Percentiles rank a stretch among this genome's conserved stretches.
phyloP scores from a whole-genome alignment of 495 filamentous ascomycete genomes.

The Talaromyces trachyspermus region DNA sequence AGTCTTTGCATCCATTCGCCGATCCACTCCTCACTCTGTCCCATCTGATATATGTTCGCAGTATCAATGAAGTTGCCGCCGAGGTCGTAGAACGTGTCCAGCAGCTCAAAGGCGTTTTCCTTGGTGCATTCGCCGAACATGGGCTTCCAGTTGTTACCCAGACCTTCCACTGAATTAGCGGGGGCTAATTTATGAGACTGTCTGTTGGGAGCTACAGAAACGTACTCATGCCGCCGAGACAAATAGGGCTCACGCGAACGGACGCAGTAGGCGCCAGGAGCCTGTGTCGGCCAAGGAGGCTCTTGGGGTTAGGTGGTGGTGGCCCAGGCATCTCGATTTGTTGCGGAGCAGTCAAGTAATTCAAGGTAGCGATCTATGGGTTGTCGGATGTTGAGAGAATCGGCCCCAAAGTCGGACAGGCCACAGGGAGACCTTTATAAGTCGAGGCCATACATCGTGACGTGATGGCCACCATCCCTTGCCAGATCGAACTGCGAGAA shows the following conservation, averaged over 20 bases:
- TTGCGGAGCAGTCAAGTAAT: too few relatives aligned
- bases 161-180: neutral
- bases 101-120: constrained; percentile 51
- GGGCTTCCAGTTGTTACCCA: constrained; percentile 18
- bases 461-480: too few relatives aligned
- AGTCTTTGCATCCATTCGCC: constrained; percentile 64
- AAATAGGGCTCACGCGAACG: constrained; percentile 52
- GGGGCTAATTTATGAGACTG: neutral
- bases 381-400: too few relatives aligned
- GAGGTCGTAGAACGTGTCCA: constrained; percentile 58
- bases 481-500: too few relatives aligned
- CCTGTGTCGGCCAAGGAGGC: constrained; percentile 48
- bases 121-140: constrained; percentile 54
- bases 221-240: constrained; percentile 52
- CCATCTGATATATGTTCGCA: constrained; percentile 60
- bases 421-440: too few relatives aligned
- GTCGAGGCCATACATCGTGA: too few relatives aligned
- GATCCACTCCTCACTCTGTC: constrained; percentile 63
- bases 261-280: constrained; percentile 51
- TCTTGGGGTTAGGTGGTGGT: constrained; percentile 27
- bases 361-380: too few relatives aligned
- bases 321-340: constrained; percentile 14
- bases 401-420: too few relatives aligned
- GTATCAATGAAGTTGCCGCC: constrained; percentile 80
- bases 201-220: neutral